Evolutionary conservation across 768 basidiomycete genomes (phyloP), one percentile per base, ranked within the genome.

Genomic region (Boletellus sp.): DNA sequence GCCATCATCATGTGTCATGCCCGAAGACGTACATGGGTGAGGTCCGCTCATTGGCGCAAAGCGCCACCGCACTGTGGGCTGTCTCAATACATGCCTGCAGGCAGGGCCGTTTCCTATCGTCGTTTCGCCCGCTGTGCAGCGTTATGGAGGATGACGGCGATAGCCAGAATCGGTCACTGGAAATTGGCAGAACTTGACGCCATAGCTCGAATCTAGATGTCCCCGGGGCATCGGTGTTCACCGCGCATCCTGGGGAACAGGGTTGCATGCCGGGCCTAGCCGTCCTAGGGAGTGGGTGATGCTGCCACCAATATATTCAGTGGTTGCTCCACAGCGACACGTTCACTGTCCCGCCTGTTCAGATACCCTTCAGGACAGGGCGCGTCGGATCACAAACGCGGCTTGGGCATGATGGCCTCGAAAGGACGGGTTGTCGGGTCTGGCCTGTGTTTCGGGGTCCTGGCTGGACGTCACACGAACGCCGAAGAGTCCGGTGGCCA

Each of bases 301-400:
- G 6, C 15, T 24, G 15, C 16, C 16, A 13, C 17, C 28, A 31
- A 42, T 32, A 15, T n/a, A 22, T 6, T 31, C 3, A n/a, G 31
- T 43, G 42, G 31, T 33, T 20, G 7, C 24, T 28, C 31, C 41
- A 12, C 26, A 16, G 3, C 6, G 31, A 16, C 51, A 54, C 40
- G 23, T 43, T 46, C 48, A 36, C 43, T 33, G 8, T 34, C 37
- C 49, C 22, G 32, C 24, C 32, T 44, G 34, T 33, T 57, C 42
- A 24, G 38, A 35, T 50, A 39, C 26, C 40, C 34, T 37, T 40
- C 36, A 53, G 20, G 45, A 47, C 49, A 48, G 16, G 45, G 32
- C 42, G 35, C 48, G 53, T 56, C 54, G 48, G 54, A 59, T 42
- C 50, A 43, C 28, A 19, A 34, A 44, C 26, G 41, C 43, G 47